Conservation (phyloP, 768 basidiomycete species). For the Baorangia bicolor region DNA sequence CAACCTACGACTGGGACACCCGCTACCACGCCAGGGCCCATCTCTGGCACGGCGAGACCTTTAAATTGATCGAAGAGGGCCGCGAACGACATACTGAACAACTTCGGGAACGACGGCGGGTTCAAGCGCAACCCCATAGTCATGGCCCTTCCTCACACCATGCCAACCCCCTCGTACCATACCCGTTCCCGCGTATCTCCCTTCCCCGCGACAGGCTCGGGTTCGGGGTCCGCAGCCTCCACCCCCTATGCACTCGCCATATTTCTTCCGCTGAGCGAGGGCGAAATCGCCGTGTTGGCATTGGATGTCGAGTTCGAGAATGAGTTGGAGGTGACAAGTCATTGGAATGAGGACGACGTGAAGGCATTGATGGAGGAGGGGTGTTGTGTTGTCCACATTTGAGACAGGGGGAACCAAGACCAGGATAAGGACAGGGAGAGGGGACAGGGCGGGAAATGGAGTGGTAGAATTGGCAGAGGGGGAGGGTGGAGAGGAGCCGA, state of each 20-base stretch:
- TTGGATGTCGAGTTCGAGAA: conserved; percentile 86
- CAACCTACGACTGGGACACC: too few relatives aligned
- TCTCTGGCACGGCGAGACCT: conserved; percentile 63
- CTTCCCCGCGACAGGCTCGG: neutral
- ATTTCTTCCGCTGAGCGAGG: conserved; percentile 38
- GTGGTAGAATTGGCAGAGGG: conserved; percentile 29
- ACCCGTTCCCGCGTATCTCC: conserved; percentile 4
- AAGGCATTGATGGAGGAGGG: conserved; percentile 73
- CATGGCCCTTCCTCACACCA: too few relatives aligned
- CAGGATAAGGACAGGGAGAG: conserved; percentile 1
- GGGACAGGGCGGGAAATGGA: neutral
- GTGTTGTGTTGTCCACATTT: conserved; percentile 59
- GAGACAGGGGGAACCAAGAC: too few relatives aligned
- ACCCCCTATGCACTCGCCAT: conserved; percentile 17
- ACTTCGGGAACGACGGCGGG: conserved; percentile 87
- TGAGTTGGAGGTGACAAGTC: conserved; percentile 86
- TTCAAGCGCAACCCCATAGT: conserved; percentile 69
- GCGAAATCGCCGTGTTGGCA: conserved; percentile 49
- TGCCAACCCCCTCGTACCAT: too few relatives aligned
- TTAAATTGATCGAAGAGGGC: conserved; percentile 88
- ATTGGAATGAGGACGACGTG: conserved; percentile 89
- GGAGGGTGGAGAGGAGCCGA: conserved; percentile 41
- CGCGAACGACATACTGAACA: conserved; percentile 91
- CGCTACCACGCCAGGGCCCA: too few relatives aligned
- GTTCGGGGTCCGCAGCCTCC: neutral